Percentiles rank a stretch among this genome's conserved stretches.
phyloP scores from a whole-genome alignment of 2,329 filamentous ascomycete genomes.

The Microdochium bolleyi region DNA sequence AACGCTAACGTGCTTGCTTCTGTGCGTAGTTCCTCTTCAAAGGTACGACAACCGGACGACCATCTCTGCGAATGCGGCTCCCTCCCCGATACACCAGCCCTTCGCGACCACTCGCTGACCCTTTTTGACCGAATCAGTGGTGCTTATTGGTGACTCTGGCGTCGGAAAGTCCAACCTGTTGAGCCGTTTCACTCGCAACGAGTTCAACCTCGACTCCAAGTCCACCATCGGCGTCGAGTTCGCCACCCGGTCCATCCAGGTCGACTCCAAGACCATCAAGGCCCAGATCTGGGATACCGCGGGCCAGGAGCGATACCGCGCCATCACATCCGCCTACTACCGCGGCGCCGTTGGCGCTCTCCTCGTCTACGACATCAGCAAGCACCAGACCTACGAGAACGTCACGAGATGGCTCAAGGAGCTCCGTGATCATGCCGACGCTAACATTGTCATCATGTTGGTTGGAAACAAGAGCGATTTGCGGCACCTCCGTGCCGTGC shows the following conservation, averaged over 20 bases:
- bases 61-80: constrained; percentile 7
- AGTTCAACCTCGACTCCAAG: constrained; percentile 99
- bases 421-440: constrained; percentile 93
- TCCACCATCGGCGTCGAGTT: constrained; percentile 99
- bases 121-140: constrained; percentile 50
- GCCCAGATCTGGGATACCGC: constrained; percentile 99
- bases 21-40: constrained; percentile 89
- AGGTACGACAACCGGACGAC: constrained; percentile 47
- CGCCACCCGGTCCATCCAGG: constrained; percentile 95
- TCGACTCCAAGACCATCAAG: constrained; percentile 99
- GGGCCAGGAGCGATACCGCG: constrained; percentile 96
- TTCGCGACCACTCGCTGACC: constrained; percentile 23
- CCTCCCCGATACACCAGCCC: constrained; percentile 16
- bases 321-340: constrained; percentile 99
- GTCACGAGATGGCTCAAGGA: constrained; percentile 99
- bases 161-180: constrained; percentile 99
- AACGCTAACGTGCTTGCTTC: constrained; percentile 22
- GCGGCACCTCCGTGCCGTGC: constrained; percentile 92
- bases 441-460: constrained; percentile 99
- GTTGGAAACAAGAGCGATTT: constrained; percentile 99
- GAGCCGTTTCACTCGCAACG: constrained; percentile 98
- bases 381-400: constrained; percentile 98
- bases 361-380: constrained; percentile 99
- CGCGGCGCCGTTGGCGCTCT: constrained; percentile 94
- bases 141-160: constrained; percentile 97